Percentiles rank a stretch among this genome's conserved stretches.
Conservation (phyloP, 139 green algal genomes). For the Closterium sp. region DNA sequence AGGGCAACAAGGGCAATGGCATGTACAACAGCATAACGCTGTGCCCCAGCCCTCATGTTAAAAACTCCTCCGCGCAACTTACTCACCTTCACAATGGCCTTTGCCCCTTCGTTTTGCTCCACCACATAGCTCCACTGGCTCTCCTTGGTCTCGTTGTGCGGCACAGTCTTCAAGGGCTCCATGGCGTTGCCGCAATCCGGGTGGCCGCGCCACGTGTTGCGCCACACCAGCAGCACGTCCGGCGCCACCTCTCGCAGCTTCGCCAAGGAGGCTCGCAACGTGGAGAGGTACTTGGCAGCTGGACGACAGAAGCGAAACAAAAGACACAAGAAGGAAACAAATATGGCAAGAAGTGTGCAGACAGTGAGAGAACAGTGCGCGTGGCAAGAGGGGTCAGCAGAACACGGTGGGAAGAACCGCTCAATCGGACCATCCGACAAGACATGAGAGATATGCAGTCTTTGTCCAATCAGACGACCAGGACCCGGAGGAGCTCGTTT, state of each 20-base stretch:
- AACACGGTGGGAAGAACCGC: not conserved
- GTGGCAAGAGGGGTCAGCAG: not conserved
- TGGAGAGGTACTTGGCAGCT: not conserved
- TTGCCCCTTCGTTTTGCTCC: not conserved
- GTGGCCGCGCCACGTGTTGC: slow-evolving; percentile 6
- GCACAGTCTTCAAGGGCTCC: not conserved
- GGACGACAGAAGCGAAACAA: not conserved
- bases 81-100: not conserved
- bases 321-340: not conserved
- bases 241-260: not conserved
- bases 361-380: not conserved
- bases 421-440: too few relatives aligned
- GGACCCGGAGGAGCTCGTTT: too few relatives aligned
- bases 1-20: too few relatives aligned
- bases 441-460: too few relatives aligned
- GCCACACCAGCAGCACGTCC: not conserved
- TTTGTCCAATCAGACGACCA: too few relatives aligned
- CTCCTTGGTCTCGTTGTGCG: not conserved
- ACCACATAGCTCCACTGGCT: not conserved
- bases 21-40: too few relatives aligned
- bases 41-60: too few relatives aligned
- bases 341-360: not conserved
- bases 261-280: not conserved
- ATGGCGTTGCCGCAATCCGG: not conserved
- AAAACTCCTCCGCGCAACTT: too few relatives aligned